Evolutionary conservation across 2,329 filamentous ascomycete species (phyloP).

Genomic region (Orbilia brochopaga): DNA sequence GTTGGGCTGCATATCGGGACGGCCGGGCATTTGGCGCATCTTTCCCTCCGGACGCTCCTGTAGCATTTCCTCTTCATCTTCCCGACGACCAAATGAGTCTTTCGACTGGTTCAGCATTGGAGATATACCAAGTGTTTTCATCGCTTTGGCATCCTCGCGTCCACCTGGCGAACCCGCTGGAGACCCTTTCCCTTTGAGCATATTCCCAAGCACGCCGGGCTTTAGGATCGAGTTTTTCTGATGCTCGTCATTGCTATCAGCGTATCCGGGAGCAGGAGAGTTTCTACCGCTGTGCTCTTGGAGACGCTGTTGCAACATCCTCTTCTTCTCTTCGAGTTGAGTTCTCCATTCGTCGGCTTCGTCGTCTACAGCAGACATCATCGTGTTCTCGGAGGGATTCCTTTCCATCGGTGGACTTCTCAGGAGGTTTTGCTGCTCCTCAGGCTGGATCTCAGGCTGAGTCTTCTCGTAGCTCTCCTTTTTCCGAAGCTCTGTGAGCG

Average conservation of each 20-base stretch:
- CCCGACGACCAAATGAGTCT: conserved; percentile 40
- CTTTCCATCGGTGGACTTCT: conserved; percentile 38
- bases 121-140: conserved; percentile 44
- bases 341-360: conserved; percentile 43
- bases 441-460: conserved; percentile 16
- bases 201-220: conserved; percentile 44
- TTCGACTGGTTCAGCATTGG: conserved; percentile 42
- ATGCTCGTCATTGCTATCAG: conserved; percentile 34
- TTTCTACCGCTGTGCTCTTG: conserved; percentile 49
- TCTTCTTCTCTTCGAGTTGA: conserved; percentile 45
- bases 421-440: background rate
- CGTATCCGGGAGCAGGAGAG: conserved; percentile 43
- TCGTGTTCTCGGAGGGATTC: conserved; percentile 36
- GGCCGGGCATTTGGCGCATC: conserved; percentile 24
- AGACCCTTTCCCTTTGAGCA: conserved; percentile 41
- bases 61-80: conserved; percentile 25
- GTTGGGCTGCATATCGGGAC: conserved; percentile 34
- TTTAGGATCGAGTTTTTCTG: conserved; percentile 47
- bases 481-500: conserved; percentile 33
- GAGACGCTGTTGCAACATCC: conserved; percentile 36
- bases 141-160: conserved; percentile 30
- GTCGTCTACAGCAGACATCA: conserved; percentile 31
- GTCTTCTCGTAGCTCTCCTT: conserved; percentile 29
- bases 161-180: conserved; percentile 16
- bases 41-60: conserved; percentile 25